A percentile compares a stretch with the other conserved stretches of the same genome.
Evolutionary conservation across 495 filamentous ascomycete genomes (phyloP).

Genomic region (Emericellopsis terricola): DNA sequence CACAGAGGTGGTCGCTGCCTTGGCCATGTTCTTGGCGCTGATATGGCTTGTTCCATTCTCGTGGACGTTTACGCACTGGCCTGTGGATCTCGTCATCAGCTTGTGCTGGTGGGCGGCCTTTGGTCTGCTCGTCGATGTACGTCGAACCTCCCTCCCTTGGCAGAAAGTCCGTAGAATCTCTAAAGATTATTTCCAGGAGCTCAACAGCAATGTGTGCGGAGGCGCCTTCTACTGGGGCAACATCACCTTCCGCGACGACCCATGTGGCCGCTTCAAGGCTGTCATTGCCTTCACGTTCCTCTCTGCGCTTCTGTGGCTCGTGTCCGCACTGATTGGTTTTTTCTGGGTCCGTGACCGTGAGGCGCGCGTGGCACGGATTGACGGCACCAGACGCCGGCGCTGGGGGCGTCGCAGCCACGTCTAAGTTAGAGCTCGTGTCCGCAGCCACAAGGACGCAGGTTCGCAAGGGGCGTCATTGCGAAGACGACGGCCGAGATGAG

Average conservation of each 20-base stretch:
- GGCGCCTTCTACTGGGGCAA: constrained; percentile 81
- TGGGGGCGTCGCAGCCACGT: constrained; percentile 23
- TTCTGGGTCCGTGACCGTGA: constrained; percentile 23
- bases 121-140: constrained; percentile 40
- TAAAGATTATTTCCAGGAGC: constrained; percentile 6
- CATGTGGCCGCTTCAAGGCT: constrained; percentile 46
- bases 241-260: constrained; percentile 58
- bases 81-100: constrained; percentile 37
- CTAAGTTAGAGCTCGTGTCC: constrained; percentile 12
- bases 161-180: constrained; percentile 1
- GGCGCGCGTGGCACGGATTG: constrained; percentile 11
- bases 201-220: constrained; percentile 32
- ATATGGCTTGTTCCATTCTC: constrained; percentile 30
- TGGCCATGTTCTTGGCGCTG: constrained; percentile 26
- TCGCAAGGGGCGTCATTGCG: too few species aligned
- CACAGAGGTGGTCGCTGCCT: constrained; percentile 25
- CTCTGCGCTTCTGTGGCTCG: constrained; percentile 49
- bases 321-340: constrained; percentile 33
- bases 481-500: too few species aligned
- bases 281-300: constrained; percentile 49
- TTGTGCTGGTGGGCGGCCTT: constrained; percentile 47
- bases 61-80: constrained; percentile 25
- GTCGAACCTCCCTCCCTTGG: neutral
- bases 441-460: too few species aligned
- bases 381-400: constrained; percentile 12